Percentiles rank a stretch among this genome's conserved stretches.
Evolutionary conservation across 148 eudicot genomes (phyloP).

Genomic region (Vaccinium macrocarpon): DNA sequence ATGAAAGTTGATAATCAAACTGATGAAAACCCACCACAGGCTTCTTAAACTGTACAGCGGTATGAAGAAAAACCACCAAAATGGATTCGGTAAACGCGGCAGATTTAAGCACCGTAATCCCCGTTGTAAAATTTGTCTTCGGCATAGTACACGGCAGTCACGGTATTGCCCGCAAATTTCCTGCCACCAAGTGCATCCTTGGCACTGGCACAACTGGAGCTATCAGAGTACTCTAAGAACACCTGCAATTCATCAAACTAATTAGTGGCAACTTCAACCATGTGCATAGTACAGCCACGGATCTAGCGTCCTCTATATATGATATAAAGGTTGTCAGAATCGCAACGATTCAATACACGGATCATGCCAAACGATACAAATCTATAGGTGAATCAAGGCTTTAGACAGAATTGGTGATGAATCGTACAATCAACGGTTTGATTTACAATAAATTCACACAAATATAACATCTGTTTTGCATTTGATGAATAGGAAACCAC

Average conservation of each 20-base stretch:
- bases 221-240: conserved; percentile 72
- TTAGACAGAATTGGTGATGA: too few species aligned
- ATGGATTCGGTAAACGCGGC: not conserved
- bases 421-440: too few species aligned
- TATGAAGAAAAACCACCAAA: not conserved
- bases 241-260: conserved; percentile 40
- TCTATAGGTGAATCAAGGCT: too few species aligned
- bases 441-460: too few species aligned
- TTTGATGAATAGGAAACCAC: too few species aligned
- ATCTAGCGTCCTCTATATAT: not conserved
- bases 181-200: conserved; percentile 66
- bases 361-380: too few species aligned
- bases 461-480: too few species aligned
- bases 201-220: conserved; percentile 49
- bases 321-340: not conserved
- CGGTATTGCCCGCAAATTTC: conserved; percentile 76
- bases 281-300: not conserved
- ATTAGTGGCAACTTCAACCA: not conserved
- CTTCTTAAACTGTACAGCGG: conserved; percentile 5
- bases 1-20: not conserved
- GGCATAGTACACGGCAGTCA: conserved; percentile 67
- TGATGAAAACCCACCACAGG: not conserved
- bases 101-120: conserved; percentile 44
- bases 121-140: conserved; percentile 56
- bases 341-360: too few species aligned